A percentile compares a stretch with the other conserved stretches of the same genome.
Evolutionary conservation across 176 grass and related monocot genomes (phyloP).

Genomic region (Thalia dealbata): DNA sequence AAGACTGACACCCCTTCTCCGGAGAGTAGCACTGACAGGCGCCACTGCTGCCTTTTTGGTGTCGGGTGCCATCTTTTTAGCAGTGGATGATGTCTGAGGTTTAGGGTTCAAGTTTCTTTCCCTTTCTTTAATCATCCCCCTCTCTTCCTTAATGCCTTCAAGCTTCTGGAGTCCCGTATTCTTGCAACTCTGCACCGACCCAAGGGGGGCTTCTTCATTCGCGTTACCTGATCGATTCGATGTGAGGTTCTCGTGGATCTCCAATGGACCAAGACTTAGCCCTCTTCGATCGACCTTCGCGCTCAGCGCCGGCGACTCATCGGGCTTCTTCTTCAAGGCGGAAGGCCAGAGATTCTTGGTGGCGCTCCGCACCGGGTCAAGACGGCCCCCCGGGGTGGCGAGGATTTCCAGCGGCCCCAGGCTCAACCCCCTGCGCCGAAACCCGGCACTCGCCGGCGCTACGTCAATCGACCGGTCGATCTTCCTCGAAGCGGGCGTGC

Average conservation of each 20-base stretch:
- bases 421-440: slow-evolving; percentile 10
- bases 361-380: background rate
- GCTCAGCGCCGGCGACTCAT: slow-evolving; percentile 18
- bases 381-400: background rate
- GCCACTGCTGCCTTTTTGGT: background rate
- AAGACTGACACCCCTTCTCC: slow-evolving; percentile 9
- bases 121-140: background rate
- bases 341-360: background rate
- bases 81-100: background rate
- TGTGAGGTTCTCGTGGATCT: slow-evolving; percentile 46
- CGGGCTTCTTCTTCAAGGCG: slow-evolving; percentile 14
- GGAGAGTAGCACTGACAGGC: background rate
- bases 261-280: slow-evolving; percentile 61
- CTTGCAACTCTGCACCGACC: slow-evolving; percentile 32
- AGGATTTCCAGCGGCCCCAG: slow-evolving; percentile 17
- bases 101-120: background rate
- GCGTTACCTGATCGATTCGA: background rate
- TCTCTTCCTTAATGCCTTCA: slow-evolving; percentile 10
- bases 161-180: slow-evolving; percentile 16
- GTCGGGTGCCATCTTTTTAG: background rate
- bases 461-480: background rate
- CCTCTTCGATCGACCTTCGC: slow-evolving; percentile 40
- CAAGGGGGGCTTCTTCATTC: slow-evolving; percentile 14
- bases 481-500: background rate
- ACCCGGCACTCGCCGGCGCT: background rate